These are phyloP conservation scores for Teratosphaeria viscida DNA, from an alignment of 2,329 filamentous ascomycete species.

Conservation along the genomic window DNA sequence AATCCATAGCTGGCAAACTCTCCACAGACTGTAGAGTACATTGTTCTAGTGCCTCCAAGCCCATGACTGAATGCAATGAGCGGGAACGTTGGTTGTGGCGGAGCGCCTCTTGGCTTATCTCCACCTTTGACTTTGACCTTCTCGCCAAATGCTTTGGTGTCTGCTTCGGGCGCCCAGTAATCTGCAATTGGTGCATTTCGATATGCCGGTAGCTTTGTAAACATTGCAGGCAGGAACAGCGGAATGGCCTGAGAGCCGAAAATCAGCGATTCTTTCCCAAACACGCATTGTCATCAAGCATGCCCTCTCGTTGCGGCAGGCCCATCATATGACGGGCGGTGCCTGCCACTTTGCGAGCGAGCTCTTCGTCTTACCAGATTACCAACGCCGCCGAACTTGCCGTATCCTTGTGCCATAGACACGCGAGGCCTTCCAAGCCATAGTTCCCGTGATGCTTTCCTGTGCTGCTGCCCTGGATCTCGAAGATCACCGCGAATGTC, in stretches of 20 bases:
- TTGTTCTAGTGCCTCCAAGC: constrained; percentile 52
- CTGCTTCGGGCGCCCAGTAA: constrained; percentile 35
- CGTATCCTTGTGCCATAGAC: constrained; percentile 50
- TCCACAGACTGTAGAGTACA: constrained; percentile 53
- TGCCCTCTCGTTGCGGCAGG: constrained; percentile 36
- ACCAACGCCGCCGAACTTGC: constrained; percentile 47
- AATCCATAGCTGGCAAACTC: constrained; percentile 59
- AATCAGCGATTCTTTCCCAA: constrained; percentile 49
- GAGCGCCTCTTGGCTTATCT: constrained; percentile 25
- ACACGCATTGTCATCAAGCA: constrained; percentile 46
- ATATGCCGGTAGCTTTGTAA: constrained; percentile 55
- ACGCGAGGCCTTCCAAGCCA: constrained; percentile 52
- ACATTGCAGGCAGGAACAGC: constrained; percentile 49
- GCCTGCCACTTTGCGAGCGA: neutral
- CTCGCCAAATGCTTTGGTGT: constrained; percentile 32
- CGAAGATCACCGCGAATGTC: constrained; percentile 21
- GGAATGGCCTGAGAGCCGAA: constrained; percentile 40
- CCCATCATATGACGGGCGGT: neutral
- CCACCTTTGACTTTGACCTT: constrained; percentile 34
- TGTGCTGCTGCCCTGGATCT: constrained; percentile 9
- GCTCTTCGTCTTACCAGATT: constrained; percentile 18
- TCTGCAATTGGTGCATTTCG: constrained; percentile 49
- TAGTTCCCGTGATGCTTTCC: constrained; percentile 43
- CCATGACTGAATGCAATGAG: constrained; percentile 58
- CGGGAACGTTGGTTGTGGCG: constrained; percentile 43